Base-by-base conservation (phyloP, 345 rosid genomes). In the Microthlaspi erraticum region DNA sequence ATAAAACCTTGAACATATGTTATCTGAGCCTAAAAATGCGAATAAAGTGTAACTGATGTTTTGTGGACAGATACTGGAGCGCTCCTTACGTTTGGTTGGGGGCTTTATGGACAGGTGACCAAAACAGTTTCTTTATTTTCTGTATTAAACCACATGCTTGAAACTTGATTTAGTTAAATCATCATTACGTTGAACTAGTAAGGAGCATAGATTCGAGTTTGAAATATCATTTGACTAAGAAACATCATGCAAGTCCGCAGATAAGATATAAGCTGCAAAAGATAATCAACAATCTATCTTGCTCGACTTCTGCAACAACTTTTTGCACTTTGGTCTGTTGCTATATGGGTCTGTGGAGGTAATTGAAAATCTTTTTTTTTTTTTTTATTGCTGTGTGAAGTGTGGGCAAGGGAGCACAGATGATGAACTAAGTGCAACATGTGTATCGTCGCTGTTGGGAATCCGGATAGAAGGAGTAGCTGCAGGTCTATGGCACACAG, bases 361-460 rank as follows among this genome's bases (percentile, higher is more conserved):
- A 62, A 62, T 8, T 31, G 32, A 20, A 20, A 26, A 1, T 68
- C 23, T 1, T 8, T 42, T 31, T 13, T 1, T 33, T 1, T 8
- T 42, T 39, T 10, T 1, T 29, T 55, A n/a, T 18, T 42, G 12
- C 61, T 57, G n/a, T 41, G 4, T 33, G 5, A 67, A 95, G 99
- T 95, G 99, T 82, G 98, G 99, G 49, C 98, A 92, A 82, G 98
- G 99, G 68, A 85, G 92, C 63, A 92, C 96, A 26, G 96, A 90
- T 71, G 99, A 95, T 80, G 97, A 90, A 73, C 58, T 95, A 65
- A 88, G 84, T 75, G 97, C 99, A 2, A 82, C 82, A 38, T 92
- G 97, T 53, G 98, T 92, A 41, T 88, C 99, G 33, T 85, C 99
- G 12, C 71, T 95, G 54, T 70, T 92, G 84, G 98, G 99, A 72